Conservation (phyloP, 257 asterid genomes). For the Knoxia roxburghii region DNA sequence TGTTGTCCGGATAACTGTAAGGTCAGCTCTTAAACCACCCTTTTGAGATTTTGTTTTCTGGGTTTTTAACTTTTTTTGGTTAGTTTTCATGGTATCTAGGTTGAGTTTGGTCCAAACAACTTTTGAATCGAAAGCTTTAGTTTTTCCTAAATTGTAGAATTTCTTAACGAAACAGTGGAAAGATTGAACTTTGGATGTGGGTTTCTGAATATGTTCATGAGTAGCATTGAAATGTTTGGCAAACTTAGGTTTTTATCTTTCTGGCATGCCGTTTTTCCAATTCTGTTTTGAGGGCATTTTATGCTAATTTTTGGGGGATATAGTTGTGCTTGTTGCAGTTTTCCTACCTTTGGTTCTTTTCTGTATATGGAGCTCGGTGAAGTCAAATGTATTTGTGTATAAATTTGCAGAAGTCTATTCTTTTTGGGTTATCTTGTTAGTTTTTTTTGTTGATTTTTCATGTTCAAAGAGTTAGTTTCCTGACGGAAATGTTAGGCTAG, state of each 20-base stretch:
- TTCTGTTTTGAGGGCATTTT: neutral
- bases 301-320: neutral
- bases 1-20: neutral
- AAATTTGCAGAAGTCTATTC: neutral
- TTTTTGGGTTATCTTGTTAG: slow-evolving; percentile 3
- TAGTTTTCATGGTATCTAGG: neutral
- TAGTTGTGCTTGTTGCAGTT: neutral
- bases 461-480: neutral
- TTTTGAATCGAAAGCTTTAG: neutral
- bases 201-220: neutral
- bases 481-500: neutral
- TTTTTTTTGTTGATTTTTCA: neutral
- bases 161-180: neutral
- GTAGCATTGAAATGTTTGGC: neutral
- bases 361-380: too few species aligned
- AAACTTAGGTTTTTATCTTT: neutral
- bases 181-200: slow-evolving; percentile 3
- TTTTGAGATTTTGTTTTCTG: neutral
- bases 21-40: slow-evolving; percentile 13
- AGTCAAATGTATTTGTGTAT: too few species aligned
- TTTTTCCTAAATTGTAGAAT: neutral
- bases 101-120: neutral
- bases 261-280: neutral
- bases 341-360: too few species aligned
- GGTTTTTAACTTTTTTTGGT: neutral